Percentiles rank a stretch among this genome's conserved stretches.
phyloP scores from a whole-genome alignment of 2,329 filamentous ascomycete species.

The Chrysosphaeria jannelii region DNA sequence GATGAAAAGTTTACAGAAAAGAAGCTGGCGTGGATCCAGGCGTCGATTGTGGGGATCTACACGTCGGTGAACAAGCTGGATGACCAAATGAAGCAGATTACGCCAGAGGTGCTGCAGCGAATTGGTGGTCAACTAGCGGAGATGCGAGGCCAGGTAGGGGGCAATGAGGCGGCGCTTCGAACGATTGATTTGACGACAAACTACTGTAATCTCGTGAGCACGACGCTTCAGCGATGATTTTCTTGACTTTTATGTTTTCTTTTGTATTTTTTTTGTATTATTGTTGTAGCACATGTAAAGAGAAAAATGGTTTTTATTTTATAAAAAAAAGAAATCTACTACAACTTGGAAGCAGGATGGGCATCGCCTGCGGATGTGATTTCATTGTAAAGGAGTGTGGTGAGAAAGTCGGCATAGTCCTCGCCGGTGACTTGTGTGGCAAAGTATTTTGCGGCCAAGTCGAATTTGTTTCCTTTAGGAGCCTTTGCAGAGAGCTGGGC shows the following conservation, averaged over 20 bases:
- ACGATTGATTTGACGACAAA: too few species aligned
- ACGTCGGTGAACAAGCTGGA: too few species aligned
- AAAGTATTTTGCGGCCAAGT: slow-evolving; percentile 78
- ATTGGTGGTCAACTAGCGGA: too few species aligned
- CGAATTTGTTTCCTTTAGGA: slow-evolving; percentile 70
- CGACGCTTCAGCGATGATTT: not conserved
- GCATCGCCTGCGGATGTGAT: slow-evolving; percentile 44
- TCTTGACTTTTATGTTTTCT: not conserved
- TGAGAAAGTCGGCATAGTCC: slow-evolving; percentile 93
- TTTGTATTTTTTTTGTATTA: not conserved
- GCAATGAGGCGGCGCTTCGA: too few species aligned
- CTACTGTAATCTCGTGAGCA: too few species aligned
- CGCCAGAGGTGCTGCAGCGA: too few species aligned
- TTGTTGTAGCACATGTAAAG: too few species aligned
- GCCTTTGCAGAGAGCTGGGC: slow-evolving; percentile 44
- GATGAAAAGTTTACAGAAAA: slow-evolving; percentile 20
- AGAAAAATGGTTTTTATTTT: not conserved
- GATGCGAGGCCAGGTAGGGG: too few species aligned
- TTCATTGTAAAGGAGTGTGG: slow-evolving; percentile 59
- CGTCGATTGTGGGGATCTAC: too few species aligned
- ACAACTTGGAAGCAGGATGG: slow-evolving; percentile 31
- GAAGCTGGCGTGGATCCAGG: slow-evolving; percentile 29
- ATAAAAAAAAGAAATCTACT: slow-evolving; percentile 5
- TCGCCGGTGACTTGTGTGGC: slow-evolving; percentile 79
- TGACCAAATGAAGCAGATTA: too few species aligned